These are phyloP conservation scores for Gentiana dahurica DNA, from an alignment of 257 asterid genomes.

Conservation along the genomic window DNA sequence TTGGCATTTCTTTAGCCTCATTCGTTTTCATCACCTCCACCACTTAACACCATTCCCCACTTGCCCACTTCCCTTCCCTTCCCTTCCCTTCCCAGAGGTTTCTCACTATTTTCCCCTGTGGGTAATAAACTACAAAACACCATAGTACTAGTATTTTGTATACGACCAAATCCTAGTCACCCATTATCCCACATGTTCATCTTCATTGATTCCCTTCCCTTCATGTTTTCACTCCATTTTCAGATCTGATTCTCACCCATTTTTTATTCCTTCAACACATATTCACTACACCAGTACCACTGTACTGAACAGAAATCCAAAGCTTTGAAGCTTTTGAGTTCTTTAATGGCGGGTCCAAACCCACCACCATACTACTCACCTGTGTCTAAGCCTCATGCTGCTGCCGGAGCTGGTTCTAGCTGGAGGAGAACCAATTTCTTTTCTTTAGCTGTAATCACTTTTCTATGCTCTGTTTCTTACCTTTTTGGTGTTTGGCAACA, in stretches of 20 bases:
- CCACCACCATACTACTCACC: slow-evolving; percentile 54
- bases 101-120: background rate
- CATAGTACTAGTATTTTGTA: background rate
- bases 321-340: background rate
- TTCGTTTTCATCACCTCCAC: no score
- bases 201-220: background rate
- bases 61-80: no score
- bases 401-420: slow-evolving; percentile 11
- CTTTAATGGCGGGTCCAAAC: slow-evolving; percentile 46
- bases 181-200: slow-evolving; percentile 5
- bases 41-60: no score
- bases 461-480: slow-evolving; percentile 56
- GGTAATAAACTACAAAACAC: background rate
- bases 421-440: slow-evolving; percentile 30
- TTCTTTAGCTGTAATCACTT: slow-evolving; percentile 22
- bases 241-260: background rate
- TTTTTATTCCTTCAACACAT: slow-evolving; percentile 7
- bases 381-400: slow-evolving; percentile 33
- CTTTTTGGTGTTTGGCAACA: slow-evolving; percentile 54
- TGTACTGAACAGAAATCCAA: background rate
- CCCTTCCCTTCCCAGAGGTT: no score
- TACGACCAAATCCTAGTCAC: background rate
- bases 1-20: no score
- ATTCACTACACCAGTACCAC: slow-evolving; percentile 1
- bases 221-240: no score